Conservation (phyloP, 1,139 yeast genomes). For the Candida sojae region DNA sequence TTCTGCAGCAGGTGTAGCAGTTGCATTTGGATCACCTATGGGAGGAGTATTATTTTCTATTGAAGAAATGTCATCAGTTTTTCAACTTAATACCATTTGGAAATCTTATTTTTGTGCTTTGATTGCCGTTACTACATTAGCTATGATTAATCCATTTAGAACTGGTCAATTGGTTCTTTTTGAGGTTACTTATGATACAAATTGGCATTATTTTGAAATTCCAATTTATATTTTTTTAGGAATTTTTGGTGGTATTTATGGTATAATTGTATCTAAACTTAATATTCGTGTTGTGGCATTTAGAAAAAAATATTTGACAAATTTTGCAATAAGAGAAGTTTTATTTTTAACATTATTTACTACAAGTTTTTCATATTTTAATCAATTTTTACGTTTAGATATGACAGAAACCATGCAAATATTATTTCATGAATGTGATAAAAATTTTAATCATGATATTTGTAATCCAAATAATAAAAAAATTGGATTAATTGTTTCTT, state of each 20-base stretch:
- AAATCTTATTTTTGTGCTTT: constrained; percentile 89
- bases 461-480: constrained; percentile 50
- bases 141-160: constrained; percentile 82
- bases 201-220: constrained; percentile 87
- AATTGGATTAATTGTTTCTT: constrained; percentile 42
- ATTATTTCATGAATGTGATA: constrained; percentile 81
- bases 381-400: constrained; percentile 76
- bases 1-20: constrained; percentile 90
- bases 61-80: constrained; percentile 73
- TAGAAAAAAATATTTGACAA: constrained; percentile 66
- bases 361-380: constrained; percentile 78
- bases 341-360: constrained; percentile 66
- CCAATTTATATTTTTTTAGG: constrained; percentile 82
- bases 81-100: constrained; percentile 83
- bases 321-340: constrained; percentile 71
- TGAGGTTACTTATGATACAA: constrained; percentile 79
- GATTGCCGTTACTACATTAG: constrained; percentile 79
- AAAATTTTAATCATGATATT: constrained; percentile 40
- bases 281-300: constrained; percentile 79
- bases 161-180: constrained; percentile 93
- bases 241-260: constrained; percentile 88
- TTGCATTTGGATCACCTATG: constrained; percentile 92
- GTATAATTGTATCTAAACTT: constrained; percentile 75
- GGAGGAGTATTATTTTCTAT: constrained; percentile 71
- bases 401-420: constrained; percentile 96